Evolutionary conservation across 2,329 filamentous ascomycete species (phyloP).

Genomic region (Pestalotiopsis sp.): DNA sequence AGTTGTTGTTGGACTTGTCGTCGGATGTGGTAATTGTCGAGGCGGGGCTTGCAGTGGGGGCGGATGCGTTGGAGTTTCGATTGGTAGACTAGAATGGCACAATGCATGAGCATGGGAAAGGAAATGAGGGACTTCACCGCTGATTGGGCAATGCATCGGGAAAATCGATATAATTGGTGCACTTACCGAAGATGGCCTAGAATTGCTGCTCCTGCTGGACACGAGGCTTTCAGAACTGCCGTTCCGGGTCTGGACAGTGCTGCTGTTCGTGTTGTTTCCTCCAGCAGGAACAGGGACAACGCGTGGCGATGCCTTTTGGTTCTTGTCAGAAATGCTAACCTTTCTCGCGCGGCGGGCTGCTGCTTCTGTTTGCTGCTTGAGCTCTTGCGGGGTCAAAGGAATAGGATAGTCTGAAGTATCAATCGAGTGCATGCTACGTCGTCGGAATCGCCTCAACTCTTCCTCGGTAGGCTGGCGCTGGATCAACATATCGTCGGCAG

Average conservation of each 20-base stretch:
- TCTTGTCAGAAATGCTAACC: constrained; percentile 34
- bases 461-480: constrained; percentile 61
- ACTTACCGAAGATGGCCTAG: constrained; percentile 69
- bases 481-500: constrained; percentile 71
- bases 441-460: constrained; percentile 73
- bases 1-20: constrained; percentile 46
- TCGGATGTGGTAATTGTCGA: constrained; percentile 42
- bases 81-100: constrained; percentile 54
- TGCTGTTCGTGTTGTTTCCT: constrained; percentile 22
- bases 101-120: constrained; percentile 33
- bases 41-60: constrained; percentile 55
- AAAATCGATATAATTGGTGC: constrained; percentile 18
- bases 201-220: constrained; percentile 59
- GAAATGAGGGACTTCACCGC: constrained; percentile 46
- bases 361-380: constrained; percentile 35
- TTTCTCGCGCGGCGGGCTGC: constrained; percentile 35
- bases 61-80: constrained; percentile 53
- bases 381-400: constrained; percentile 38
- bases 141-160: constrained; percentile 46
- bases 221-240: constrained; percentile 67
- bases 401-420: constrained; percentile 47
- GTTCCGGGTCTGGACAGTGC: constrained; percentile 42
- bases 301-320: constrained; percentile 38
- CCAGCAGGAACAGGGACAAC: constrained; percentile 35
- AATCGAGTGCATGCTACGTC: constrained; percentile 77